Percentiles rank a stretch among this genome's conserved stretches.
Conservation (phyloP, 1,284 basidiomycete species). For the Pseudozyma tsukubaensis region DNA sequence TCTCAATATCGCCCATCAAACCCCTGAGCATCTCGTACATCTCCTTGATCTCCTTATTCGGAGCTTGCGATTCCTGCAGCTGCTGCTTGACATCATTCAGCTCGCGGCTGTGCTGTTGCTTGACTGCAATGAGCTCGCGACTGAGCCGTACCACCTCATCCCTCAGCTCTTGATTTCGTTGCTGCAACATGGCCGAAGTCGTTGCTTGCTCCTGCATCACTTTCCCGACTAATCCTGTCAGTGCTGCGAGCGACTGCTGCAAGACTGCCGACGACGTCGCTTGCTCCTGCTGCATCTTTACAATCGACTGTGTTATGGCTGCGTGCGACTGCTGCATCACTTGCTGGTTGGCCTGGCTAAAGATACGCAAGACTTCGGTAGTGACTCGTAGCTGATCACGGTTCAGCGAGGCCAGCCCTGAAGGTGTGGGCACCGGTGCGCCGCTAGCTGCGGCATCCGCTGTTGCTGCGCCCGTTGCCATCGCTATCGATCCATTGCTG, state of each 20-base stretch:
- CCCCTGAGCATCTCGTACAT: slow-evolving; percentile 12
- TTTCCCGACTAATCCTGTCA: slow-evolving; percentile 5
- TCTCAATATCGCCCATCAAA: slow-evolving; percentile 30
- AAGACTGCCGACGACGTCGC: slow-evolving; percentile 2
- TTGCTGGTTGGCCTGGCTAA: slow-evolving; percentile 20
- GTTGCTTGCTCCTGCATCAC: not conserved
- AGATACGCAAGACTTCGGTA: slow-evolving; percentile 36
- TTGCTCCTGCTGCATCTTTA: not conserved
- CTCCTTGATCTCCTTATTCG: slow-evolving; percentile 6
- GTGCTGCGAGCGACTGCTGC: slow-evolving; percentile 1
- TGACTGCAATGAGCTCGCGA: not conserved
- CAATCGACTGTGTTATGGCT: not conserved
- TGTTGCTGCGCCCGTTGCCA: slow-evolving; percentile 12
- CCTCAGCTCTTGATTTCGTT: not conserved
- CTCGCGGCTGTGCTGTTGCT: not conserved
- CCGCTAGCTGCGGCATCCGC: slow-evolving; percentile 4
- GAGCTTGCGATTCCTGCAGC: not conserved
- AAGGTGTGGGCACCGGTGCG: not conserved
- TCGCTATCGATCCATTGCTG: not conserved
- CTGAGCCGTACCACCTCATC: not conserved
- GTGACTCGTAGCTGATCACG: slow-evolving; percentile 20
- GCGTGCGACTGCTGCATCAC: slow-evolving; percentile 11
- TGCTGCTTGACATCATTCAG: slow-evolving; percentile 12
- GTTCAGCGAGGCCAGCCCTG: slow-evolving; percentile 13
- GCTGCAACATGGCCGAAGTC: not conserved